These are phyloP conservation scores for Hevea brasiliensis DNA, from an alignment of 345 rosid genomes.

Conservation along the genomic window DNA sequence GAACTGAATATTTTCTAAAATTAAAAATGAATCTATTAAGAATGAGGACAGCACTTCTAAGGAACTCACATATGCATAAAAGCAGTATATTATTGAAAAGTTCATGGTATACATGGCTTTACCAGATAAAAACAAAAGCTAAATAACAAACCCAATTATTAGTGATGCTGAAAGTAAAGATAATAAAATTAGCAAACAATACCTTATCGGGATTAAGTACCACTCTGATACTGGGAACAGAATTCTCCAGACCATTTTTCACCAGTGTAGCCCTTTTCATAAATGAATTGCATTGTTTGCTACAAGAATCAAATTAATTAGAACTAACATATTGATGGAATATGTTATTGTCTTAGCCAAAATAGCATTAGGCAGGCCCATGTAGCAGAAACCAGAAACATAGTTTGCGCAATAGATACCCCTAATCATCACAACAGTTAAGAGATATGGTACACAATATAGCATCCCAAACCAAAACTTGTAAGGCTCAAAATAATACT, in stretches of 20 bases:
- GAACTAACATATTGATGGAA: background rate
- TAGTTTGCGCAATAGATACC: background rate
- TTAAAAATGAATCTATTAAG: background rate
- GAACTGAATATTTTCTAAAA: too few species aligned
- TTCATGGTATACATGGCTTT: background rate
- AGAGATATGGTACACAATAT: background rate
- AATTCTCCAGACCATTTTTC: constrained; percentile 57
- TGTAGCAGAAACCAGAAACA: too few species aligned
- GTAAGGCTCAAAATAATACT: too few species aligned
- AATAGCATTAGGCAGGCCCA: background rate
- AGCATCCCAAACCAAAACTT: too few species aligned
- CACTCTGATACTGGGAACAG: constrained; percentile 60
- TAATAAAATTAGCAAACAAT: background rate
- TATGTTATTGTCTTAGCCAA: background rate
- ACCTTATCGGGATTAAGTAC: constrained; percentile 81
- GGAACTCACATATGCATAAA: background rate
- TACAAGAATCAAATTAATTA: constrained; percentile 22
- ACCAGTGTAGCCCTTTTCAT: constrained; percentile 76
- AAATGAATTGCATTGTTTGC: constrained; percentile 85
- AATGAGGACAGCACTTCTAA: background rate
- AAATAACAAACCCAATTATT: background rate
- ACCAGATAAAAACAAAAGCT: background rate
- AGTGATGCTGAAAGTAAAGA: background rate
- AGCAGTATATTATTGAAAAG: background rate
- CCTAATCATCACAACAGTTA: background rate